phyloP scores from a whole-genome alignment of 2,329 filamentous ascomycete species.

The Hyphodiscus sp. region DNA sequence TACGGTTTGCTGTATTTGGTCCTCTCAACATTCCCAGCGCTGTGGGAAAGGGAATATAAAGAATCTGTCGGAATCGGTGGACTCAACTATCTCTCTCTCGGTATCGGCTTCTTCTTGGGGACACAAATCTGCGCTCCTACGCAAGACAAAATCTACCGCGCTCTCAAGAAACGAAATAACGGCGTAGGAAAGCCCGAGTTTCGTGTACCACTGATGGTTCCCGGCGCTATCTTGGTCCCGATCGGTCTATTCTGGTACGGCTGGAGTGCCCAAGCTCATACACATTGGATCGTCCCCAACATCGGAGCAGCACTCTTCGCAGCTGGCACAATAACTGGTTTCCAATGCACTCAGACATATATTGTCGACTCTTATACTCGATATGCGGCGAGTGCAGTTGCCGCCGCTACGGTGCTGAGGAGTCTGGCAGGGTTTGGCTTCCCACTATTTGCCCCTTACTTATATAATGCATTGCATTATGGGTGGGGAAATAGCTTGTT shows the following conservation, averaged over 20 bases:
- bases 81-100: constrained; percentile 44
- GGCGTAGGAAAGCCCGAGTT: constrained; percentile 46
- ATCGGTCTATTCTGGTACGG: constrained; percentile 52
- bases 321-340: constrained; percentile 35
- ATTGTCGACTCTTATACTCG: constrained; percentile 43
- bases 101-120: constrained; percentile 38
- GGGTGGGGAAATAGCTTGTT: constrained; percentile 43
- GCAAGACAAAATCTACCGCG: constrained; percentile 27
- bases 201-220: constrained; percentile 53
- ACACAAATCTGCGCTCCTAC: constrained; percentile 28
- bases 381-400: constrained; percentile 35
- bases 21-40: constrained; percentile 51
- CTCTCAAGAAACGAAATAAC: constrained; percentile 25
- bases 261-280: constrained; percentile 45
- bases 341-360: constrained; percentile 39
- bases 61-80: constrained; percentile 52
- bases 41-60: constrained; percentile 51
- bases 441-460: constrained; percentile 25
- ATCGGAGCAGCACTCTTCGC: constrained; percentile 47
- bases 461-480: constrained; percentile 31
- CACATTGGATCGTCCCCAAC: constrained; percentile 52
- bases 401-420: constrained; percentile 26
- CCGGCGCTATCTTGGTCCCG: constrained; percentile 48
- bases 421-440: constrained; percentile 26
- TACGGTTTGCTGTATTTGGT: constrained; percentile 50